phyloP scores from a whole-genome alignment of 768 basidiomycete genomes.

The Phaeotremella skinneri region DNA sequence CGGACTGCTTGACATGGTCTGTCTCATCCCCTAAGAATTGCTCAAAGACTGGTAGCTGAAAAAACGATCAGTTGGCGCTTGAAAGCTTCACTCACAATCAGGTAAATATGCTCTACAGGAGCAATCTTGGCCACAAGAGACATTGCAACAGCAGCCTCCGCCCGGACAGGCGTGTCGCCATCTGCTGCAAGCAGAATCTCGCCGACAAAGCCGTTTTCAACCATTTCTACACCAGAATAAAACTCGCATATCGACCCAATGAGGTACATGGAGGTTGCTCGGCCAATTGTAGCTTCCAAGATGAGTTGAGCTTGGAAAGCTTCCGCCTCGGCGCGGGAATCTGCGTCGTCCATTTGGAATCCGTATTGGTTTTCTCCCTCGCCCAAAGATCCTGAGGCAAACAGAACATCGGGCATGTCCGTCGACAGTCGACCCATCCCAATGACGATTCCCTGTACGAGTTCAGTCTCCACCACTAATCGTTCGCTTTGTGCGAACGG shows the following conservation, averaged over 20 bases:
- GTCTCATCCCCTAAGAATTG: constrained; percentile 64
- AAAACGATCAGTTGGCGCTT: neutral
- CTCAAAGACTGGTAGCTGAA: constrained; percentile 77
- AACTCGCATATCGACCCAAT: constrained; percentile 78
- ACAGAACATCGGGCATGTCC: constrained; percentile 43
- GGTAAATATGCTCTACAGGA: constrained; percentile 66
- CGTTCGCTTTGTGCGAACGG: constrained; percentile 55
- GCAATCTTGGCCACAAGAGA: constrained; percentile 85
- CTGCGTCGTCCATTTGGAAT: neutral
- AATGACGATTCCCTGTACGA: constrained; percentile 80
- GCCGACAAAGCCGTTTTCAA: constrained; percentile 43
- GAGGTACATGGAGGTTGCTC: constrained; percentile 87
- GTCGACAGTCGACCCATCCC: constrained; percentile 76
- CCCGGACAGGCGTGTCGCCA: constrained; percentile 53
- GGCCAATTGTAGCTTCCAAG: constrained; percentile 78
- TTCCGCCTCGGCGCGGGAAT: constrained; percentile 15
- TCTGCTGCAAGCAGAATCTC: constrained; percentile 65
- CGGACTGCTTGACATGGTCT: constrained; percentile 84
- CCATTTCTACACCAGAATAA: constrained; percentile 31
- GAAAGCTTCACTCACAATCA: constrained; percentile 57
- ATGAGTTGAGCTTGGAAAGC: constrained; percentile 47
- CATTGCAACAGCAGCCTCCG: constrained; percentile 77
- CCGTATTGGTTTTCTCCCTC: constrained; percentile 43
- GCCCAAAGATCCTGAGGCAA: constrained; percentile 30
- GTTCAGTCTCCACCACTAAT: constrained; percentile 70